These are phyloP conservation scores for Cryoendolithus antarcticus DNA, from an alignment of 2,329 filamentous ascomycete genomes.

Conservation along the genomic window DNA sequence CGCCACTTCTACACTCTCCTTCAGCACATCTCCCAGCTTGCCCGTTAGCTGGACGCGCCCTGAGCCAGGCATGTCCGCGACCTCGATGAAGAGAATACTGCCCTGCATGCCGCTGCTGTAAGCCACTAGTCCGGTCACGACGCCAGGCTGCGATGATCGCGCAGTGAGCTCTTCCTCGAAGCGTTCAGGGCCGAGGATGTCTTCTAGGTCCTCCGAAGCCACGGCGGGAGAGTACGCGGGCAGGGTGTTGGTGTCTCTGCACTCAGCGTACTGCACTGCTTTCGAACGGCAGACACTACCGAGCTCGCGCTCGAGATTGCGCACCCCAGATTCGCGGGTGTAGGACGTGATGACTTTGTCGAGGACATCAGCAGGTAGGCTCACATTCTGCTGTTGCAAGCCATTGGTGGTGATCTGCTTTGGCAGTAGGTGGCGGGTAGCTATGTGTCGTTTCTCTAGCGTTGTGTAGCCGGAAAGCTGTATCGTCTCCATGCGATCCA, in stretches of 20 bases:
- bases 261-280: constrained; percentile 88
- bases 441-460: constrained; percentile 92
- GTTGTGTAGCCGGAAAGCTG: constrained; percentile 90
- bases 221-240: constrained; percentile 59
- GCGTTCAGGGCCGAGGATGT: constrained; percentile 81
- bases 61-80: constrained; percentile 89
- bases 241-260: constrained; percentile 59
- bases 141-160: constrained; percentile 65
- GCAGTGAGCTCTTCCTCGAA: constrained; percentile 95
- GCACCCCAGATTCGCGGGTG: constrained; percentile 90
- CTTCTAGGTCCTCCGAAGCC: constrained; percentile 68
- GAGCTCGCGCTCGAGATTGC: constrained; percentile 90
- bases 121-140: constrained; percentile 91
- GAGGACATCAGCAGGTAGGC: constrained; percentile 69
- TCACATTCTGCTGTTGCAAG: constrained; percentile 60
- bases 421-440: constrained; percentile 81
- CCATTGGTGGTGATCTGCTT: constrained; percentile 93
- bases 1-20: constrained; percentile 93
- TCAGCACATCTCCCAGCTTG: constrained; percentile 90
- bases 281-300: constrained; percentile 89
- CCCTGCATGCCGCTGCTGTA: constrained; percentile 89
- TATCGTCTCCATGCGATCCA: constrained; percentile 97
- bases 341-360: constrained; percentile 94
- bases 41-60: constrained; percentile 91
- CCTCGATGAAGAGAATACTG: constrained; percentile 95